Conservation (phyloP, 352 stramenopile genomes). For the Globisporangium recalcitrans region DNA sequence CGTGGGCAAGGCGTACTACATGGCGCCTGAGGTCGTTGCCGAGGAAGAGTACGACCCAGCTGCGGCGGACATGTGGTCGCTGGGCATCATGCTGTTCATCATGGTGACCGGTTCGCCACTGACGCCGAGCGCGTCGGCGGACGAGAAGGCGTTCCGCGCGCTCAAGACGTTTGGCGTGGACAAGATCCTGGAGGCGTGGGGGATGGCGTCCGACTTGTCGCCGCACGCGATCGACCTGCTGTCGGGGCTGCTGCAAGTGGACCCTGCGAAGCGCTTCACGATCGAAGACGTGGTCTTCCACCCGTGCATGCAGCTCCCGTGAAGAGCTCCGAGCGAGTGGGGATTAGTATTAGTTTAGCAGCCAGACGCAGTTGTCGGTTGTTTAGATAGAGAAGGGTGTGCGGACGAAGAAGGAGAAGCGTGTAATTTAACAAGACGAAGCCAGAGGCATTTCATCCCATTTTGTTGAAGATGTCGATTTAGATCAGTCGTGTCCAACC, state of each 20-base stretch:
- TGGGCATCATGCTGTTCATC: conserved; percentile 62
- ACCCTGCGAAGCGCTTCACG: conserved; percentile 25
- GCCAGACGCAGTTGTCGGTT: no score
- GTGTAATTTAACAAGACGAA: neutral
- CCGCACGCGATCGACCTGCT: conserved; percentile 24
- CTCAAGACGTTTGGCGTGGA: conserved; percentile 42
- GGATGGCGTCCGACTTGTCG: conserved; percentile 28
- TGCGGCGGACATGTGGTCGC: conserved; percentile 60
- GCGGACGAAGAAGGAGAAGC: neutral
- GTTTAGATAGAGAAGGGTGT: no score
- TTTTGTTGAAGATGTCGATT: no score
- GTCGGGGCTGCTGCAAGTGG: conserved; percentile 27
- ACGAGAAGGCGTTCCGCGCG: conserved; percentile 37
- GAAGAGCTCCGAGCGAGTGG: neutral
- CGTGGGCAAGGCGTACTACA: conserved; percentile 43
- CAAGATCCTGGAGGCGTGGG: conserved; percentile 52
- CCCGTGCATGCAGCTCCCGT: conserved; percentile 10
- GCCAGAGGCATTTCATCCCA: neutral
- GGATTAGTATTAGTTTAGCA: neutral
- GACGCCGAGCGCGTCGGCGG: conserved; percentile 19
- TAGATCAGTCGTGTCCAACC: no score
- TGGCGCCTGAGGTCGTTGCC: conserved; percentile 46
- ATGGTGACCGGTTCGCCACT: conserved; percentile 43
- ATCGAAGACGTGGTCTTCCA: conserved; percentile 29
- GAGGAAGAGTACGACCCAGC: conserved; percentile 34